phyloP scores from a whole-genome alignment of 306 rosid species.

The Benincasa hispida region DNA sequence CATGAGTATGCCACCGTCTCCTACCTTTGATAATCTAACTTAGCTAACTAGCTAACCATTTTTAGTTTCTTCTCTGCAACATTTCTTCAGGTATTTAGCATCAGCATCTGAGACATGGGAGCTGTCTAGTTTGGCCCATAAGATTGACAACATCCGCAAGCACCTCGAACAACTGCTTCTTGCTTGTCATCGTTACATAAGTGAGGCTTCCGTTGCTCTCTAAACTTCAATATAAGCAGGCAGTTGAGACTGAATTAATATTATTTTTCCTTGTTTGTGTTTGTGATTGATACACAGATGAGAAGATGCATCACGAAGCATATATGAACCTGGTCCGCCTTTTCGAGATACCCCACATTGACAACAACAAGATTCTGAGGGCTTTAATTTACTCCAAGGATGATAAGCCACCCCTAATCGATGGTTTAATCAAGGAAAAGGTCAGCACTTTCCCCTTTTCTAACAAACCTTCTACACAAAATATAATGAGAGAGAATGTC shows the following conservation, averaged over 20 bases:
- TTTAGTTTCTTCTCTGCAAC: neutral
- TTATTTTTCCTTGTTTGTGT: neutral
- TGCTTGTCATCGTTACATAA: constrained; percentile 25
- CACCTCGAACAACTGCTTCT: constrained; percentile 37
- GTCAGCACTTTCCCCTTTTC: constrained; percentile 19
- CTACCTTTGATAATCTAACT: neutral
- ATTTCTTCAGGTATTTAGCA: constrained; percentile 22
- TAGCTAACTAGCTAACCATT: neutral
- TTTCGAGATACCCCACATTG: constrained; percentile 27
- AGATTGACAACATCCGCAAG: constrained; percentile 32
- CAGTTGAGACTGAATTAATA: neutral
- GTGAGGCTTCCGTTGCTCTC: neutral
- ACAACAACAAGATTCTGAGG: constrained; percentile 48
- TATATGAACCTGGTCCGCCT: constrained; percentile 21
- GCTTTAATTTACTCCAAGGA: constrained; percentile 36
- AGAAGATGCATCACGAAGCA: constrained; percentile 33
- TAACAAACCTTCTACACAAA: neutral
- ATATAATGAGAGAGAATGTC: neutral
- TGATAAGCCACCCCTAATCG: constrained; percentile 36
- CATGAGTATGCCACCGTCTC: constrained; percentile 20
- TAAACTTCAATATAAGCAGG: neutral
- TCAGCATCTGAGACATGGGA: constrained; percentile 60
- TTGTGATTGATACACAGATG: constrained; percentile 18
- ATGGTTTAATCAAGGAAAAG: constrained; percentile 37
- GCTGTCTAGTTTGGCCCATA: constrained; percentile 50